A percentile compares a stretch with the other conserved stretches of the same genome.
phyloP scores from a whole-genome alignment of 2,329 filamentous ascomycete genomes.

The Beauveria australis region DNA sequence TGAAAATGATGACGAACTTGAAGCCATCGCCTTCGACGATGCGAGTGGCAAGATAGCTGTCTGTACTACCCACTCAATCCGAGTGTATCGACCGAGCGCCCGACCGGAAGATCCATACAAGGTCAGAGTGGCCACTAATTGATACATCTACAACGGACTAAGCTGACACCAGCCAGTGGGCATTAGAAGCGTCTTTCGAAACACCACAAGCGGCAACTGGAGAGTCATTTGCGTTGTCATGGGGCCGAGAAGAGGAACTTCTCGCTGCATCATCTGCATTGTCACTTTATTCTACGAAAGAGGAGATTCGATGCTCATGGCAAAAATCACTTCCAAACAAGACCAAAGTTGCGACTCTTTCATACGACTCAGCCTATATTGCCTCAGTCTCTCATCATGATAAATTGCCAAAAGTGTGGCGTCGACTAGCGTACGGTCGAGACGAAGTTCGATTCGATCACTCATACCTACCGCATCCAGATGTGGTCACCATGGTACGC shows the following conservation, averaged over 20 bases:
- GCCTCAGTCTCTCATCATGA: constrained; percentile 74
- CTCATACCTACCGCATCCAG: constrained; percentile 79
- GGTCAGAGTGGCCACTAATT: constrained; percentile 37
- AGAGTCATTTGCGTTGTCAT: constrained; percentile 56
- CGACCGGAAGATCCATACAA: constrained; percentile 64
- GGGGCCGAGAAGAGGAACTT: constrained; percentile 80
- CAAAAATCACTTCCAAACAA: constrained; percentile 63
- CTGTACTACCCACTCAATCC: constrained; percentile 57
- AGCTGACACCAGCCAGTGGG: constrained; percentile 39
- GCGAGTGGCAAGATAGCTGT: constrained; percentile 76
- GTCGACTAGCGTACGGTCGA: constrained; percentile 72
- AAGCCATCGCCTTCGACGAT: constrained; percentile 76
- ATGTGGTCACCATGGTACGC: constrained; percentile 69
- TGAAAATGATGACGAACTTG: constrained; percentile 59
- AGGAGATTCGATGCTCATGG: constrained; percentile 57
- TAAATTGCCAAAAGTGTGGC: constrained; percentile 85
- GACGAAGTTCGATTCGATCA: constrained; percentile 85
- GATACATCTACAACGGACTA: constrained; percentile 16
- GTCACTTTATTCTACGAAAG: constrained; percentile 53
- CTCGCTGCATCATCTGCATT: constrained; percentile 66
- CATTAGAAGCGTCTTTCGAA: constrained; percentile 53
- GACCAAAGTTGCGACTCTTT: constrained; percentile 67
- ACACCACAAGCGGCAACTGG: constrained; percentile 22
- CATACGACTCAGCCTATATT: constrained; percentile 80
- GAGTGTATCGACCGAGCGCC: constrained; percentile 70